Evolutionary conservation across 441 rosid genomes (phyloP), one percentile per base, ranked within the genome.

Genomic region (Hura crepitans): DNA sequence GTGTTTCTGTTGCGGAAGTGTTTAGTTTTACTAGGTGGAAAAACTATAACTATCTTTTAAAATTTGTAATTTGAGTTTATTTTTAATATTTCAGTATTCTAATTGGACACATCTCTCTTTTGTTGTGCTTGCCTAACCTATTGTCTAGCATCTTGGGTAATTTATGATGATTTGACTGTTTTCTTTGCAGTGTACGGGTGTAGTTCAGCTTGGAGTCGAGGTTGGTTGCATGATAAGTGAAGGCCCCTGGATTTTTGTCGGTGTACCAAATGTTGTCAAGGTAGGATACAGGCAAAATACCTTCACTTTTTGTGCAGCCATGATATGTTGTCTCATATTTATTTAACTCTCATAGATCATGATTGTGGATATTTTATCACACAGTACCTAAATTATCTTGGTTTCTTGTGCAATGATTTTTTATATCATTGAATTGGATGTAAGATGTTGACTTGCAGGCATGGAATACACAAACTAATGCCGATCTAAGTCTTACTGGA

Each of bases 161-260:
- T 58, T 46, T 58, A 25, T 46, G 20, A n/a, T 46, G 51, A 35
- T 49, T 58, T 28, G 18, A 33, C 39, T 51, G 15, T 20, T 69
- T 67, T 74, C 74, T 28, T 62, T 80, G 77, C 79, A 92, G 97
- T 95, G 99, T 79, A 70, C 72, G 65, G 81, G 78, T 56, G 88
- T 84, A 46, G 50, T 84, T 69, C 83, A 81, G 76, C 85, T 91
- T 79, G 97, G 96, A 66, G 96, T 93, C 45, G 97, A 92, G 78
- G 87, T 92, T 71, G 98, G 98, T 51, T 95, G 97, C 84, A 81
- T 95, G 86, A 85, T 95, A 62, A 91, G 75, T 75, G 99, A 96
- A 86, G 97, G 97, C 63, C 97, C 97, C 11, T 96, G 99, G 98
- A 78, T 96, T 56, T 91, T 96, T 78, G 88, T 91, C 76, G 99